Conservation (phyloP, 768 basidiomycete species). For the Podaxis sp. region DNA sequence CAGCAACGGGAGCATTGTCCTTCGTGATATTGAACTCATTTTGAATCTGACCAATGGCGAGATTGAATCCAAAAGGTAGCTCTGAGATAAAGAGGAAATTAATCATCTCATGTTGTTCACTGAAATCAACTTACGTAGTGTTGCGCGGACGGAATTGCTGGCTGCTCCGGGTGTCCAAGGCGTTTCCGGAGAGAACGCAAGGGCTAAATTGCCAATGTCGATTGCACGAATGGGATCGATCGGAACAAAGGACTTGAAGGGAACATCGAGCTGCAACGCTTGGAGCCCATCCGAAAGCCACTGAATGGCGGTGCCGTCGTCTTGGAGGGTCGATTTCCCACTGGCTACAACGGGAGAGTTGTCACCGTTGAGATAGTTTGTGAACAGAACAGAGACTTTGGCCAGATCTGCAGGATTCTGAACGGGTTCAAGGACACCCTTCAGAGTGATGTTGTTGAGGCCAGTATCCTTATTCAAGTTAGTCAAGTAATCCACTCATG, state of each 20-base stretch:
- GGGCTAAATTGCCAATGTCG: slow-evolving; percentile 55
- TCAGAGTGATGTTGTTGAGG: slow-evolving; percentile 56
- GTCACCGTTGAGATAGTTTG: slow-evolving; percentile 68
- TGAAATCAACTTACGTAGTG: slow-evolving; percentile 42
- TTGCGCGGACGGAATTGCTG: slow-evolving; percentile 60
- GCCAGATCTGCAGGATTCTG: slow-evolving; percentile 43
- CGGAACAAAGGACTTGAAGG: slow-evolving; percentile 49
- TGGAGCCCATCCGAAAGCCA: slow-evolving; percentile 68
- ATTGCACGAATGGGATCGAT: slow-evolving; percentile 70
- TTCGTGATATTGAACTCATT: slow-evolving; percentile 65
- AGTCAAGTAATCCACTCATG: slow-evolving; percentile 3
- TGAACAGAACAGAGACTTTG: slow-evolving; percentile 62
- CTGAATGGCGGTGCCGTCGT: slow-evolving; percentile 54
- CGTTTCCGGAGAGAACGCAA: slow-evolving; percentile 50
- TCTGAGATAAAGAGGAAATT: slow-evolving; percentile 32
- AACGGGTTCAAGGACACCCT: slow-evolving; percentile 57
- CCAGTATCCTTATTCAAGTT: slow-evolving; percentile 43
- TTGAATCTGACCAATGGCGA: slow-evolving; percentile 58
- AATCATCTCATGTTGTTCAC: not conserved
- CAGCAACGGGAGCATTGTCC: slow-evolving; percentile 52
- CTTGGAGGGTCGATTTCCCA: slow-evolving; percentile 58
- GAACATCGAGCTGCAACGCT: slow-evolving; percentile 58
- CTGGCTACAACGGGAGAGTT: slow-evolving; percentile 56
- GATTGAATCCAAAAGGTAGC: slow-evolving; percentile 69
- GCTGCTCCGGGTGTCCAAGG: slow-evolving; percentile 60